Percentiles rank a stretch among this genome's conserved stretches.
Evolutionary conservation across 1,139 yeast genomes (phyloP).

Genomic region (Geotrichum phurueaensis): DNA sequence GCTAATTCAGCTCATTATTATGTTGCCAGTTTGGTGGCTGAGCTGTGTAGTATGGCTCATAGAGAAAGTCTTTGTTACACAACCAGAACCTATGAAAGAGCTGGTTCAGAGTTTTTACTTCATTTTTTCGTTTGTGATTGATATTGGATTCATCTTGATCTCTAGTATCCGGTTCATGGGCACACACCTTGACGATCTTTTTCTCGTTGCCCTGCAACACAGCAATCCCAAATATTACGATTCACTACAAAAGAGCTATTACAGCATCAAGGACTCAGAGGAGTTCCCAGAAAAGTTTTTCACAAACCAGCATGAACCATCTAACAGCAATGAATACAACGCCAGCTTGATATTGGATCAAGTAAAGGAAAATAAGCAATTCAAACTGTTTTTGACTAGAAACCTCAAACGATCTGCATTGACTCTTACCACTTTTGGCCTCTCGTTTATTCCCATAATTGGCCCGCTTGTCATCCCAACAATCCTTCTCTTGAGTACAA

Average conservation of each 20-base stretch:
- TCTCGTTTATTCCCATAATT: constrained; percentile 37
- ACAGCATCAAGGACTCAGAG: neutral
- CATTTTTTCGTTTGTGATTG: neutral
- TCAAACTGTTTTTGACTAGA: constrained; percentile 21
- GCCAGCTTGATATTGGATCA: constrained; percentile 3
- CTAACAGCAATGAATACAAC: neutral
- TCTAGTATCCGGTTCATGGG: neutral
- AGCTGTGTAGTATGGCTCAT: neutral
- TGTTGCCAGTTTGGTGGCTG: neutral
- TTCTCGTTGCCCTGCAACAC: neutral
- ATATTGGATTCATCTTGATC: neutral
- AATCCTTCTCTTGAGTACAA: constrained; percentile 42
- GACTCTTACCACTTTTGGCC: constrained; percentile 29
- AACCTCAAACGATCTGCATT: constrained; percentile 28
- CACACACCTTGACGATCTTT: neutral
- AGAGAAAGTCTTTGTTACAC: neutral
- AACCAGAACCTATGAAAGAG: neutral
- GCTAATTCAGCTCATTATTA: neutral
- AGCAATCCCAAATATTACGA: neutral
- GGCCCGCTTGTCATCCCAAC: constrained; percentile 43
- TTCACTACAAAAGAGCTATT: neutral
- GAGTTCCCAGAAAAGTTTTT: neutral
- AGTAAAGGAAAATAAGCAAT: constrained; percentile 10
- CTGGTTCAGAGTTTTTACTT: neutral
- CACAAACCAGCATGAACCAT: neutral